Evolutionary conservation across 805 yeast genomes (phyloP), one percentile per base, ranked within the genome.

Genomic region (Metschnikowia noctiluminum): DNA sequence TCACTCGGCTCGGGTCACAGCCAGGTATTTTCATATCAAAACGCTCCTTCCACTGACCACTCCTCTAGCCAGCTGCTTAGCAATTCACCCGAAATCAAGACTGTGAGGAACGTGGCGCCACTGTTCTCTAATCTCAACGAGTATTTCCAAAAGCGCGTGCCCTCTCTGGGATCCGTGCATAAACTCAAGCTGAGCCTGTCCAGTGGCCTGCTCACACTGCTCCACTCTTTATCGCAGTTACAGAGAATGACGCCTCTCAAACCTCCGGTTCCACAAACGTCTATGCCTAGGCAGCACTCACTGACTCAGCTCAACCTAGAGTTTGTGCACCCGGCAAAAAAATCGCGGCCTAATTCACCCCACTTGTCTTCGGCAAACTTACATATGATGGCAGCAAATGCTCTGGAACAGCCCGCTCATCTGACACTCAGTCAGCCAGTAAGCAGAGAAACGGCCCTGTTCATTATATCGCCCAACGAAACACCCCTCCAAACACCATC

Each of bases 401-500:
- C 16, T 21, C 40, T 35, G 45, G 40, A 16, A 16, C 36, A 15
- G n/a, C 40, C 43, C 9, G 32, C 35, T 6, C 46, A 38, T 11
- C 28, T 16, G 26, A 35, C 42, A 10, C 51, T 45, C 15, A 35
- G 38, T 13, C 54, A 45, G 16, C 49, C 43, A 34, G 50, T 39
- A 26, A 32, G 36, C 37, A 50, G 50, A 21, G 53, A 46, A 26
- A 50, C 55, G 14, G 59, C 64, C 3, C 58, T 61, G 9, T 66
- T 67, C 44, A 58, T 66, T 9, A 51, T 58, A 28, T 55, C 71
- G 14, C 71, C 79, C 40, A 65, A 63, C 44, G 80, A 74, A 12
- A 77, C 81, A 7, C 81, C 81, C 10, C 54, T 76, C 37, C 76
- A 73, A 49, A 77, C 81, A 0, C 80, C 80, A 12, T 56, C 69